These are phyloP conservation scores for Cerioporus squamosus DNA, from an alignment of 1,284 basidiomycete genomes.

Conservation along the genomic window DNA sequence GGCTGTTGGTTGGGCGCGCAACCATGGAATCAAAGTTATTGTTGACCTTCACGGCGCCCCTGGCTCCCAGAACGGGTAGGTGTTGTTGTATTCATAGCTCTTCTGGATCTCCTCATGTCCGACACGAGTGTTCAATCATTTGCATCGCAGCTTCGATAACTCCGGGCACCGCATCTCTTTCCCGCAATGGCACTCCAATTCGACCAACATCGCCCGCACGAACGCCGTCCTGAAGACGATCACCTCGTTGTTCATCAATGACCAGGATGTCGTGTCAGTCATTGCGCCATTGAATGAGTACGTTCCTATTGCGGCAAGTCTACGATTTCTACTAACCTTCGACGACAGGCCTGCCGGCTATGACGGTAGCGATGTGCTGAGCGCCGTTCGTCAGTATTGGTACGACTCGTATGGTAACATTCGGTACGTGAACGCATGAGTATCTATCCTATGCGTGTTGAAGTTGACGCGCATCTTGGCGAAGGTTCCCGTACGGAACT, in stretches of 20 bases:
- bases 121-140: background rate
- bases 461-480: constrained; percentile 29
- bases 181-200: constrained; percentile 74
- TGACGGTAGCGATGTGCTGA: constrained; percentile 56
- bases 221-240: constrained; percentile 70
- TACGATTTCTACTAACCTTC: background rate
- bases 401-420: constrained; percentile 76
- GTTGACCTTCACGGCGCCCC: constrained; percentile 86
- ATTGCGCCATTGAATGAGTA: constrained; percentile 84
- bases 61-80: constrained; percentile 81
- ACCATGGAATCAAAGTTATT: constrained; percentile 81
- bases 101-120: background rate
- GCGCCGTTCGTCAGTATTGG: constrained; percentile 73
- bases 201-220: constrained; percentile 72
- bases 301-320: constrained; percentile 30
- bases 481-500: constrained; percentile 62
- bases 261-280: constrained; percentile 62
- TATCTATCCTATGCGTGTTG: background rate
- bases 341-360: constrained; percentile 77
- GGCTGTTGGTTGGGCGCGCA: constrained; percentile 81
- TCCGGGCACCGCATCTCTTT: constrained; percentile 71
- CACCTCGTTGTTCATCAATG: constrained; percentile 60
- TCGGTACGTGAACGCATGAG: constrained; percentile 46
- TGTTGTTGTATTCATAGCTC: constrained; percentile 4
- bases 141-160: constrained; percentile 78